Conservation (phyloP, 495 filamentous ascomycete species). For the Penicillium parvum region DNA sequence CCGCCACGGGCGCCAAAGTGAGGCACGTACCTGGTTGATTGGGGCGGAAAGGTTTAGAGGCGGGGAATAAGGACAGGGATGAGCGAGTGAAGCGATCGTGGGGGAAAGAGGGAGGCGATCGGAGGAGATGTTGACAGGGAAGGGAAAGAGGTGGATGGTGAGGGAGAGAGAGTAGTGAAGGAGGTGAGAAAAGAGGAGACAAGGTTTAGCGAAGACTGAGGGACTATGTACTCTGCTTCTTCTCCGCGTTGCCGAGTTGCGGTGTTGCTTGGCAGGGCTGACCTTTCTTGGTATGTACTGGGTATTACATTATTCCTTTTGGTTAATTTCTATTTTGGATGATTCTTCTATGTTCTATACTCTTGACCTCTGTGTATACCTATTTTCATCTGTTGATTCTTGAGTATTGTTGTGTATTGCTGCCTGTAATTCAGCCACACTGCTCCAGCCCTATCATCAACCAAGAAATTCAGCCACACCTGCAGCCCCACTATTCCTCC, state of each 20-base stretch:
- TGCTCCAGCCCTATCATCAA: constrained; percentile 21
- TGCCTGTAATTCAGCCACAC: constrained; percentile 26
- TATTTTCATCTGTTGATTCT: no score
- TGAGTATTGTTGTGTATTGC: no score
- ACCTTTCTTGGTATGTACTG: background rate
- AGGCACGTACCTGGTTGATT: constrained; percentile 8
- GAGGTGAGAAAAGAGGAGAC: constrained; percentile 20
- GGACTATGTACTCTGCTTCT: no score
- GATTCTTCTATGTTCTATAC: background rate
- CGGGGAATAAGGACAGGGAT: background rate
- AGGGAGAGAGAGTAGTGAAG: constrained; percentile 3
- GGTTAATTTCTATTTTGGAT: background rate
- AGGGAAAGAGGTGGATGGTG: constrained; percentile 1
- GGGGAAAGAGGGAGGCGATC: constrained; percentile 12
- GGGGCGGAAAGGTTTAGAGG: background rate
- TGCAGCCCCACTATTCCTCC: background rate
- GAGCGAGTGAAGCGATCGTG: constrained; percentile 11
- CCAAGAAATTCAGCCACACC: constrained; percentile 20
- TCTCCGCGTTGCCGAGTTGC: no score
- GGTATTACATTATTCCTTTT: no score
- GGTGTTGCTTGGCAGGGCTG: constrained; percentile 1
- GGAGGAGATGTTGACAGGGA: constrained; percentile 2
- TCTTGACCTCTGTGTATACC: no score
- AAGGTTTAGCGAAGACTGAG: constrained; percentile 13
- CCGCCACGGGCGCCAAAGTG: background rate